Evolutionary conservation across 164 flowering plant species (phyloP), one percentile per base, ranked within the genome.

Genomic region (Nymphaea thermarum): DNA sequence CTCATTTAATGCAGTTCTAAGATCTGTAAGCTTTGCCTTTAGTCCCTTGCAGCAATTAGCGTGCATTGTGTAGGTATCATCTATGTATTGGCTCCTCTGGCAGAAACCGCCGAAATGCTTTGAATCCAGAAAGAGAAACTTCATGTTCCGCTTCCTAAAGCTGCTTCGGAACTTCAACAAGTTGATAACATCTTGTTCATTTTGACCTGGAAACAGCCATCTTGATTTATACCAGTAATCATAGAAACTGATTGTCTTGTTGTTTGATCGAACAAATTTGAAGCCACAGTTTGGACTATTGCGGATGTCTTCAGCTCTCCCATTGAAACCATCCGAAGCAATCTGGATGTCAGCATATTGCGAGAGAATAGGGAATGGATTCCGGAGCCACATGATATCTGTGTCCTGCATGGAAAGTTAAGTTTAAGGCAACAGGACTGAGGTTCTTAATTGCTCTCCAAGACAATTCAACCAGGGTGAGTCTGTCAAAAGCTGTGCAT

Each of bases 311-410:
- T 69, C 42, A 43, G 78, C 77, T 47, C 79, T 43, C 41, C 87
- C 86, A 61, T 74, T 73, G 79, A 76, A 83, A 3, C 0, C 2
- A 65, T 89, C 91, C 16, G 78, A 73, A 65, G 90, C 85, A 62
- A 89, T 77, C 63, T 89, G 87, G 36, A 89, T 71, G 70, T 86
- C 95, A 25, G 65, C 66, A 65, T 83, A 70, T 10, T 16, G 61
- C 68, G 74, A 72, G 25, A 88, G 71, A 11, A 47, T 63, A 18
- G 55, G 1, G 45, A 84, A 79, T 18, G 95, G 95, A 68, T 84
- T 80, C 65, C 90, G 77, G 6, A 88, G 69, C 95, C 95, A 89
- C 80, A 87, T 70, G 16, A 85, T 77, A 70, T 89, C 96, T 0
- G 79, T 80, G 47, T 92, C 98, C 98, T 92, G 81, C n/a, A 25